Base-by-base conservation (phyloP, 2,329 filamentous ascomycete species). In the Alternaria burnsii region DNA sequence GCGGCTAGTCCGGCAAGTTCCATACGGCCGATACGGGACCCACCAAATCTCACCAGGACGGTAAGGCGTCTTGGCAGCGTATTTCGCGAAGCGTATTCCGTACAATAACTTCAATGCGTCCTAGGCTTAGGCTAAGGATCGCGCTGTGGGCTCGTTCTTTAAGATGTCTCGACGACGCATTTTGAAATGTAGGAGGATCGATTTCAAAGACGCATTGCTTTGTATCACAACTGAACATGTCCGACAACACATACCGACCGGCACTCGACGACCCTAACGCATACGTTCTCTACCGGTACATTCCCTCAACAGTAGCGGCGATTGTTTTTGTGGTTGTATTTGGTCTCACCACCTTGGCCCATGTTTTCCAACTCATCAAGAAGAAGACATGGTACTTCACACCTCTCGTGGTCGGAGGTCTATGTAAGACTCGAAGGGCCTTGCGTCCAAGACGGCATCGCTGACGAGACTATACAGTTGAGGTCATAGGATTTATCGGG, bases 321-420 rank as follows among this genome's bases (percentile, higher is more conserved):
- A 70, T 81, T 14, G 75, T 84, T 8, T 84, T 85, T 59, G 71
- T 78, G 11, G 63, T 80, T 26, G 67, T 86, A 4, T 87, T 87
- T 65, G 57, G 69, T 3, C 30, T 79, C 9, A 68, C 78, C 4
- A 82, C 83, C 0, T 22, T 70, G 0, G 61, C 72, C 2, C 84
- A 86, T 61, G 61, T 68, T 0, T 82, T 74, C 58, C 79, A 81
- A 30, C 71, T 84, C 22, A 69, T 76, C 20, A 78, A 72, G n/a
- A 77, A 77, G 2, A 72, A 77, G 40, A 82, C 82, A 4, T 86
- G 82, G 81, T 86, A 83, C 68, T 82, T 84, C 62, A 80, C 84
- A 4, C 82, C 85, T 0, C 82, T 86, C 41, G 60, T 83, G 4
- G 67, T 86, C 14, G 84, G 84, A 34, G 81, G 82, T 24, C 46